Evolutionary conservation across 768 basidiomycete species (phyloP), one percentile per base, ranked within the genome.

Genomic region (Chalciporus chontae): DNA sequence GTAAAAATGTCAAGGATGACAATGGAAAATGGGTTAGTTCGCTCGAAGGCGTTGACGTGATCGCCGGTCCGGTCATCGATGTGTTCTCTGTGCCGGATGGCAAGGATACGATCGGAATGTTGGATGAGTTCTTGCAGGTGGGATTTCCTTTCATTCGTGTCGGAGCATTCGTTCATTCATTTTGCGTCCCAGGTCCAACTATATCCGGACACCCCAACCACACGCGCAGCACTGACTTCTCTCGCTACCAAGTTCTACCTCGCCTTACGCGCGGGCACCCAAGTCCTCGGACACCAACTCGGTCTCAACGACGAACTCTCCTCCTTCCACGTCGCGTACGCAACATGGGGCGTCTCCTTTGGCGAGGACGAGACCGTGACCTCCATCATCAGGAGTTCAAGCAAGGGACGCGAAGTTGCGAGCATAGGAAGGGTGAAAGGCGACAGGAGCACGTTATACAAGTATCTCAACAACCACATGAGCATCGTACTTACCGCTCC

Each of bases 381-480:
- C 40, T 58, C 75, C 0, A 66, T 86, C 50, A 65, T 84, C 19
- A 71, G 73, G 36, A 76, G 77, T 24, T 59, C 72, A 9, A 59
- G 72, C 51, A 60, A 47, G 23, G 48, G 48, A 10, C 76, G 75
- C 48, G 78, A 81, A 1, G 71, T 91, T 29, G 92, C 94, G 0
- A 87, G 84, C 1, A 68, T 86, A 26, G 95, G 94, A 4, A 84
- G 84, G 59, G 92, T 95, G 4, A 73, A 91, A 4, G 94, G 90
- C 3, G 87, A 94, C 66, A 81, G 93, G 46, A 84, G 82, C 32
- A 94, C 93, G 27, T 66, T 97, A 50, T 95, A 96, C 76, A 97
- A 97, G 70, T 95, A 96, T 62, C 77, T 97, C 52, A 95, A 95
- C 64, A 87, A 86, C 8, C 83, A 90, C 57, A 58, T 94, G 29